phyloP scores from a whole-genome alignment of 2,329 filamentous ascomycete genomes.

The Aspergillus hiratsukae region DNA sequence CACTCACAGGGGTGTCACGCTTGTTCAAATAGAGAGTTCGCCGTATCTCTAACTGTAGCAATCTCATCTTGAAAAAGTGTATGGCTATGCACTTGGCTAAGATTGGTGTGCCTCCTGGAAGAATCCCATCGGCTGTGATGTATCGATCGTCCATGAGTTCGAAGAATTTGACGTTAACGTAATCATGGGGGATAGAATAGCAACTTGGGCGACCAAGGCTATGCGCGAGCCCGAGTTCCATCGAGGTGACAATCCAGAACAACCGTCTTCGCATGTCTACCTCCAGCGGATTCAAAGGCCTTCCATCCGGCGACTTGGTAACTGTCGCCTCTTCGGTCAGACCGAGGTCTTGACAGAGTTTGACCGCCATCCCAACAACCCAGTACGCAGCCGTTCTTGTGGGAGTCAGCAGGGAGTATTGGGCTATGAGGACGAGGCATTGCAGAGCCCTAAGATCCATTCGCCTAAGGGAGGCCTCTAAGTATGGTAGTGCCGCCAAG shows the following conservation, averaged over 20 bases:
- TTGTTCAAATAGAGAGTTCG: constrained; percentile 83
- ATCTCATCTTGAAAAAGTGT: constrained; percentile 88
- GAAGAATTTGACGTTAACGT: constrained; percentile 83
- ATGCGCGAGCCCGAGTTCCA: constrained; percentile 85
- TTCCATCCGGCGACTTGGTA: constrained; percentile 55
- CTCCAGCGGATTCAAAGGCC: constrained; percentile 64
- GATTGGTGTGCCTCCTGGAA: constrained; percentile 63
- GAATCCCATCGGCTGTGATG: constrained; percentile 73
- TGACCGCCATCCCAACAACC: constrained; percentile 80
- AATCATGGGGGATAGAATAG: constrained; percentile 75
- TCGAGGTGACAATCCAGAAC: constrained; percentile 80
- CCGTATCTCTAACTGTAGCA: constrained; percentile 82
- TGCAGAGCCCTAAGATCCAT: constrained; percentile 89
- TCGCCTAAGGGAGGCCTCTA: constrained; percentile 77
- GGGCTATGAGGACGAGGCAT: constrained; percentile 79
- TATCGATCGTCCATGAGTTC: constrained; percentile 74
- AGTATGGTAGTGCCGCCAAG: constrained; percentile 75
- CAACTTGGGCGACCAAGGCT: constrained; percentile 82
- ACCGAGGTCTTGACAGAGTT: constrained; percentile 83
- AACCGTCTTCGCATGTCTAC: constrained; percentile 85
- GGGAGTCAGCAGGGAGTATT: constrained; percentile 88
- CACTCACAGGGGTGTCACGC: constrained; percentile 67
- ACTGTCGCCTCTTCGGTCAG: constrained; percentile 88
- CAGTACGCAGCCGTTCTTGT: constrained; percentile 92
- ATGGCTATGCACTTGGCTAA: constrained; percentile 84